phyloP scores from a whole-genome alignment of 2,329 filamentous ascomycete genomes.

The Emergomyces africanus region DNA sequence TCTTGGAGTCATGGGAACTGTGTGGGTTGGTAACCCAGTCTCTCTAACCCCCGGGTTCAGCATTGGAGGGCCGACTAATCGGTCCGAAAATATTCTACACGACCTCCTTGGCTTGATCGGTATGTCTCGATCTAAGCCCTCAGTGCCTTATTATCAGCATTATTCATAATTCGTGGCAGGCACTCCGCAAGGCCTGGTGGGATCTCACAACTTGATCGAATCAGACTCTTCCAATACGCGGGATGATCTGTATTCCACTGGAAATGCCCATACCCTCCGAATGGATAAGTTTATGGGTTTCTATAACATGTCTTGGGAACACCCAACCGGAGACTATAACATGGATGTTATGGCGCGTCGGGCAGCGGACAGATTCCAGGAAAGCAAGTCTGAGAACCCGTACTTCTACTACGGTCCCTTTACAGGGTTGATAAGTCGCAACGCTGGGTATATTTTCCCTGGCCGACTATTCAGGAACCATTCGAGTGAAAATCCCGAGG shows the following conservation, averaged over 20 bases:
- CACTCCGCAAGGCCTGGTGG: constrained; percentile 35
- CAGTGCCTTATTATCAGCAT: background rate
- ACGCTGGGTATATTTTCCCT: constrained; percentile 37
- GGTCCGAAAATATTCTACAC: constrained; percentile 30
- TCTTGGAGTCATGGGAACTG: constrained; percentile 35
- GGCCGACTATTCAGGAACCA: constrained; percentile 35
- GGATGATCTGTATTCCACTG: constrained; percentile 40
- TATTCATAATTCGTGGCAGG: constrained; percentile 16
- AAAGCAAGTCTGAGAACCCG: constrained; percentile 39
- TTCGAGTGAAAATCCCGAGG: constrained; percentile 28
- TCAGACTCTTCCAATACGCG: constrained; percentile 41
- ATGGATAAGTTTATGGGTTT: constrained; percentile 39
- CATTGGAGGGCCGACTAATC: constrained; percentile 35
- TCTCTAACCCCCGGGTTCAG: constrained; percentile 40
- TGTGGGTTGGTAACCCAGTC: constrained; percentile 39
- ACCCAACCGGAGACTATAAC: constrained; percentile 24
- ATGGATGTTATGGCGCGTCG: constrained; percentile 34
- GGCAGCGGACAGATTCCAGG: constrained; percentile 33
- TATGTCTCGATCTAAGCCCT: constrained; percentile 6
- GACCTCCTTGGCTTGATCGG: constrained; percentile 34
- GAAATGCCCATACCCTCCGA: constrained; percentile 40
- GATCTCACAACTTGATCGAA: constrained; percentile 46
- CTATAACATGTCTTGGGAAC: constrained; percentile 25
- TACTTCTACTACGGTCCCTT: constrained; percentile 44
- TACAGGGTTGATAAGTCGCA: constrained; percentile 37